Base-by-base conservation (phyloP, 1,284 basidiomycete genomes). In the Sphaerobolus stellatus region DNA sequence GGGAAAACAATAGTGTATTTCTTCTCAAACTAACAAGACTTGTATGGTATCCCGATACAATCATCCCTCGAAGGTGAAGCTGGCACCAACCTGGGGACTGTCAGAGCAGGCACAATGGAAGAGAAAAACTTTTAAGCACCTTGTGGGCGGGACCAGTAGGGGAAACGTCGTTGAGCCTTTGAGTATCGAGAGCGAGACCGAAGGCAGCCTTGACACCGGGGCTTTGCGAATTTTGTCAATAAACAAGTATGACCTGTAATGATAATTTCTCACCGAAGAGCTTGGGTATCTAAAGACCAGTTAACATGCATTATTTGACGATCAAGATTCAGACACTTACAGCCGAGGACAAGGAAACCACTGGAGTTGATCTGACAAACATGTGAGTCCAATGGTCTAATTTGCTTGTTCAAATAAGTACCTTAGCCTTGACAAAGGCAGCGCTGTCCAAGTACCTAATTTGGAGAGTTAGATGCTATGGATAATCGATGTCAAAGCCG, bases 171-270 rank as follows among this genome's bases (percentile, higher is more conserved):
- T 90, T 92, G 66, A 95, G 76, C 64, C 89, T 85, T 75, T 90
- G 88, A 59, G 92, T 94, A 76, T 96, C 93, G 61, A 95, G 80
- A 61, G 92, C 91, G 66, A 95, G 82, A 76, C 94, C 94, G 74
- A 98, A 94, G 59, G 90, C 84, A 56, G 92, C 92, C 75, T 93
- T 94, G 70, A 99, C 94, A 69, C 96, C 96, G 50, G 95, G 94
- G 65, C 94, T 88, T n/a, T n/a, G n/a, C n/a, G 38, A 16, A 41
- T 13, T 38, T 30, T 38, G 48, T n/a, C 16, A 13, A 48, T 25
- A 46, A 30, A 46, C 16, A 22, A 34, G 44, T 38, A 43, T 13
- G 47, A 47, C 14, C n/a, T 2, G 14, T 14, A 41, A 50, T 7
- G 27, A 1, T 24, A 13, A n/a, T 2, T 18, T 50, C 59, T 29